Evolutionary conservation across 2,329 filamentous ascomycete species (phyloP).

Genomic region (Ilyonectria robusta): DNA sequence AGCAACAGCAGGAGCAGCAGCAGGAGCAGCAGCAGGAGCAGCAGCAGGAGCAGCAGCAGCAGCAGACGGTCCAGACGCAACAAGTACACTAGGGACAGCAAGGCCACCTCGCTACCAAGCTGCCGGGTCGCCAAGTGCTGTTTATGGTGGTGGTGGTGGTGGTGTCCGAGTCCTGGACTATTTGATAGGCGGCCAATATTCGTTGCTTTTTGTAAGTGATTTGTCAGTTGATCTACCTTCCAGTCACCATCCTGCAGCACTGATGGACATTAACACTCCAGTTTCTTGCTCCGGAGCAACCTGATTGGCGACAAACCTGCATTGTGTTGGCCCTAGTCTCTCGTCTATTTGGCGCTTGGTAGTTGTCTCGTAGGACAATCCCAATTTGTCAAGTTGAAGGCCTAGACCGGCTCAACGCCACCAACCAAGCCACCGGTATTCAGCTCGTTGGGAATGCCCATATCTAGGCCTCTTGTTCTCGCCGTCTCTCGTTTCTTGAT

Average conservation of each 20-base stretch:
- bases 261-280: too few species aligned
- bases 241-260: too few species aligned
- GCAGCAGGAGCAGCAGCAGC: background rate
- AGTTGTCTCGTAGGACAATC: background rate
- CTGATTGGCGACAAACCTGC: background rate
- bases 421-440: constrained; percentile 38
- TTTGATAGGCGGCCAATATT: background rate
- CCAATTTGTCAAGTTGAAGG: constrained; percentile 15
- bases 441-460: constrained; percentile 28
- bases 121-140: too few species aligned
- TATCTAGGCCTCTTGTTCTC: constrained; percentile 4
- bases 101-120: too few species aligned
- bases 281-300: background rate
- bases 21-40: background rate
- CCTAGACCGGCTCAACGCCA: constrained; percentile 51
- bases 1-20: background rate
- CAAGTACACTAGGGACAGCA: too few species aligned
- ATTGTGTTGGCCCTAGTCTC: background rate
- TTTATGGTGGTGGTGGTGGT: too few species aligned
- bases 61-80: background rate
- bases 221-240: too few species aligned
- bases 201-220: too few species aligned
- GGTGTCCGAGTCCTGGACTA: too few species aligned
- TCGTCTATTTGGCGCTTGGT: background rate
- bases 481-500: constrained; percentile 5